Percentiles rank a stretch among this genome's conserved stretches.
Conservation (phyloP, 192 early-diverging fungal species). For the Coemansia sp. region DNA sequence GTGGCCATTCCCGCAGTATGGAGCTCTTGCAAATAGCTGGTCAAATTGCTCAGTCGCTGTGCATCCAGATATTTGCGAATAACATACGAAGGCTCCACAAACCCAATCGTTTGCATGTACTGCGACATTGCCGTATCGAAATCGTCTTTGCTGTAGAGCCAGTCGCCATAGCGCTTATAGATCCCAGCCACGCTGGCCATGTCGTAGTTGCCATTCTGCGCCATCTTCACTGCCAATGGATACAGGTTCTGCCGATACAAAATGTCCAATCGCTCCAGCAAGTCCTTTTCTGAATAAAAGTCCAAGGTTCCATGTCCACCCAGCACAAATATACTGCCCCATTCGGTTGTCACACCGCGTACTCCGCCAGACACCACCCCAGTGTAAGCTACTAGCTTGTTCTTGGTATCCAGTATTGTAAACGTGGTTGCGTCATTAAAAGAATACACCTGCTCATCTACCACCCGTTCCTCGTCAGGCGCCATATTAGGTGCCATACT, state of each 20-base stretch:
- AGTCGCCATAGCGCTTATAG: conserved; percentile 91
- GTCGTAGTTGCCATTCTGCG: conserved; percentile 76
- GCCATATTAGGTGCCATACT: conserved; percentile 20
- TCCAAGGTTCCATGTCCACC: conserved; percentile 54
- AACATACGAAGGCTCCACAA: conserved; percentile 93
- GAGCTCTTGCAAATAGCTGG: conserved; percentile 84
- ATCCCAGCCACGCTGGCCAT: conserved; percentile 85
- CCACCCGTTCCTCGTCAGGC: conserved; percentile 54
- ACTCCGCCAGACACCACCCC: conserved; percentile 72
- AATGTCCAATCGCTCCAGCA: conserved; percentile 81
- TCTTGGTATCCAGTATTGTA: conserved; percentile 82
- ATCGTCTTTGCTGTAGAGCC: conserved; percentile 86
- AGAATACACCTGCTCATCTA: conserved; percentile 38
- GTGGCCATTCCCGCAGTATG: conserved; percentile 86
- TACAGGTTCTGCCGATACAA: conserved; percentile 90
- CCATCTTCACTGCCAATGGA: conserved; percentile 82
- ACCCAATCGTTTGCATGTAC: conserved; percentile 87
- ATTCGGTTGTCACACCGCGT: conserved; percentile 75
- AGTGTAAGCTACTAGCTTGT: conserved; percentile 88
- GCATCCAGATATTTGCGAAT: conserved; percentile 97
- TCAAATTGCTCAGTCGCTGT: conserved; percentile 86
- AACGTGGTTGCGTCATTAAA: conserved; percentile 50
- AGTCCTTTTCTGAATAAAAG: conserved; percentile 83
- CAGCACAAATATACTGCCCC: conserved; percentile 86
- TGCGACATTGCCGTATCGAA: conserved; percentile 89